Evolutionary conservation across 2,329 filamentous ascomycete genomes (phyloP), one percentile per base, ranked within the genome.

Genomic region (Scedosporium apiospermum): DNA sequence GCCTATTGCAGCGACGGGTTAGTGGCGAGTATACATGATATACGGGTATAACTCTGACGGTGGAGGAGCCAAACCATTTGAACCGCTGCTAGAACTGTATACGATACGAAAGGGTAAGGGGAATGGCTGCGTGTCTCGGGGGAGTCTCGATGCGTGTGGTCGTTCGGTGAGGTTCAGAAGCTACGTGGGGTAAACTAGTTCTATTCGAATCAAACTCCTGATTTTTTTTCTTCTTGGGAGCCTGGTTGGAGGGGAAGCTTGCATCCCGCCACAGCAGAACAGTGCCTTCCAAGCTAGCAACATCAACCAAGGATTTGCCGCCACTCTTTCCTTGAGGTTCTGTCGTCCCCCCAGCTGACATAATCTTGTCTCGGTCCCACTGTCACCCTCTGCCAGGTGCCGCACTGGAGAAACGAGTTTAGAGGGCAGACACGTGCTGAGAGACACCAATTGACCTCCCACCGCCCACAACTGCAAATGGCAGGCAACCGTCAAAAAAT

Each of bases 211-310:
- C 21, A 61, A 21, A 51, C 42, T 51, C n/a, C 21, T 26, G 42
- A 61, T 61, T 61, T 61, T 58, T 61, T 61, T 53, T 46, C 42
- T 18, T 46, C 44, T 46, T 46, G 44, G 44, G 44, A 46, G 58
- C 58, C 58, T 53, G 49, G n/a, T 61, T 61, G 58, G 58, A 21
- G 58, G 44, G 58, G 58, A 61, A 61, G 58, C 58, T 61, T 61
- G 26, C 44, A 51, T 46, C 58, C 49, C 42, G 30, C 49, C 21
- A 53, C 10, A 53, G 10, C 30, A 34, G 6, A 34, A 34, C 42
- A 4, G 16, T n/a, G 44, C 6, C 44, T 16, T 21, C 16, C 44
- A 21, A 53, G 49, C 49, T 53, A 26, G 42, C 23, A 10, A 14
- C 9, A 61, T 51, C 49, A 61, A 44, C 58, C 58, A 49, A 3